phyloP scores from a whole-genome alignment of 129 eudicot genomes.

The Calendula officinalis region DNA sequence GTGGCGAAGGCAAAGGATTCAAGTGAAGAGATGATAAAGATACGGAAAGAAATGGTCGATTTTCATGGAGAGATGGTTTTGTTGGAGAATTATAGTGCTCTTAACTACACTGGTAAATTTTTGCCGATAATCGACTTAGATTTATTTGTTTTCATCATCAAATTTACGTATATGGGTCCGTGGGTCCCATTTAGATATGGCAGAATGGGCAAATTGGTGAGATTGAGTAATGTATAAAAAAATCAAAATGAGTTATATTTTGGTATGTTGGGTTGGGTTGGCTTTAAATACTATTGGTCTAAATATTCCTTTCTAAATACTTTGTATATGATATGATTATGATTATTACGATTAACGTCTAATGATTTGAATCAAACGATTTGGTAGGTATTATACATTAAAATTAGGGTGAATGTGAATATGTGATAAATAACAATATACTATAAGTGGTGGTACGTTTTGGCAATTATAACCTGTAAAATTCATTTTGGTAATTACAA shows the following conservation, averaged over 20 bases:
- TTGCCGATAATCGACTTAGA: background rate
- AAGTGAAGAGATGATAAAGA: constrained; percentile 61
- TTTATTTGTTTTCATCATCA: background rate
- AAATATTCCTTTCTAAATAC: too few species aligned
- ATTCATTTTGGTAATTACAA: too few species aligned
- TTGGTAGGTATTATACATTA: too few species aligned
- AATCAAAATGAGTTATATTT: background rate
- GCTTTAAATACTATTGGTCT: too few species aligned
- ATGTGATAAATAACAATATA: too few species aligned
- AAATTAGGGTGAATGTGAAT: too few species aligned
- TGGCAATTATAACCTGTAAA: too few species aligned
- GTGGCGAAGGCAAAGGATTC: constrained; percentile 53
- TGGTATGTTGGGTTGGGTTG: too few species aligned
- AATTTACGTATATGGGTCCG: background rate
- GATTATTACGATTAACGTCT: too few species aligned
- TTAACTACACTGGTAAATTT: constrained; percentile 74
- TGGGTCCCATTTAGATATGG: background rate
- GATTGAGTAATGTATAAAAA: background rate
- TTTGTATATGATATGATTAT: too few species aligned
- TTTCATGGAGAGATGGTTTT: constrained; percentile 92
- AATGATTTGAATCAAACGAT: background rate
- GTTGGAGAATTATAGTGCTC: constrained; percentile 80
- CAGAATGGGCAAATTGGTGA: background rate
- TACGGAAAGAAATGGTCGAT: constrained; percentile 76
- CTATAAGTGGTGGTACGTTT: too few species aligned